Conservation (phyloP, 345 rosid genomes). For the Corymbia maculata region DNA sequence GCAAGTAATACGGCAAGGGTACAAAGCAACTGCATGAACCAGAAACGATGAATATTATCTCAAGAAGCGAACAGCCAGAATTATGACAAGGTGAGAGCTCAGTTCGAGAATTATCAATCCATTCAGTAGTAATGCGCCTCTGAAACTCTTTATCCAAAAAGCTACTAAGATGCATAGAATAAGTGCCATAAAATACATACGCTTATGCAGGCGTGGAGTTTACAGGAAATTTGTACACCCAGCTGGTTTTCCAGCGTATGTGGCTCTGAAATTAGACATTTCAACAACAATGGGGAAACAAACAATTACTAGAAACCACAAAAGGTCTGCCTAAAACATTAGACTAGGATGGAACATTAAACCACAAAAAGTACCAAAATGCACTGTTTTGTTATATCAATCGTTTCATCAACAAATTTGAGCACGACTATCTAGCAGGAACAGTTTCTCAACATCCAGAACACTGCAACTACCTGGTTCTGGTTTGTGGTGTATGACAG, state of each 20-base stretch:
- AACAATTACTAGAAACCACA: background rate
- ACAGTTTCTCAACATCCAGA: no score
- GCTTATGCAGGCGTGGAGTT: background rate
- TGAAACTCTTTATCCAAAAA: background rate
- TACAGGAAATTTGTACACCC: background rate
- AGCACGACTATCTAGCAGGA: no score
- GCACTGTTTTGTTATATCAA: no score
- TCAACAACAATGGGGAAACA: background rate
- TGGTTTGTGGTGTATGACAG: no score
- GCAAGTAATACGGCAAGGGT: background rate
- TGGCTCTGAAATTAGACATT: conserved; percentile 56
- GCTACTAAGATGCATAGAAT: background rate
- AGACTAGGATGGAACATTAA: background rate
- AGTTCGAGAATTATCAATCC: background rate
- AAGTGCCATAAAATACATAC: background rate
- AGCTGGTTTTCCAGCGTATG: conserved; percentile 3
- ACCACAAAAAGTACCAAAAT: no score
- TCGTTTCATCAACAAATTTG: no score
- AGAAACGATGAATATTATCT: background rate
- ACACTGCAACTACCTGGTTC: no score
- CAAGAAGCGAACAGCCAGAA: background rate
- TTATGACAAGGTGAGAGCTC: background rate
- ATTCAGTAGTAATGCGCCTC: background rate
- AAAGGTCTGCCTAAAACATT: background rate
- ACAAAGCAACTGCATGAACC: background rate